These are phyloP conservation scores for Cornus suecica DNA, from an alignment of 148 eudicot genomes.

Conservation along the genomic window DNA sequence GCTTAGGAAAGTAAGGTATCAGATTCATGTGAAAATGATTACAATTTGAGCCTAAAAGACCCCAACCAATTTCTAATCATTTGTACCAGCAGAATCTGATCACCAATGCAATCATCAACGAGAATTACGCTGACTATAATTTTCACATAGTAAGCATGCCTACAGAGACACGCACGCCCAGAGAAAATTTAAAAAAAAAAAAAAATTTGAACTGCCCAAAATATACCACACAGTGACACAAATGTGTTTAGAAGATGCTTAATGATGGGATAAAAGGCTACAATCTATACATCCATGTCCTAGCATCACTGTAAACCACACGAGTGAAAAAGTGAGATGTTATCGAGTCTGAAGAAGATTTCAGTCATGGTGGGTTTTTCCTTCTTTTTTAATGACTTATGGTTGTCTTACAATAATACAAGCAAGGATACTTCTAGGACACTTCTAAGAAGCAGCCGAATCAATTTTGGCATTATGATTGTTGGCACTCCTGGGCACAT, in stretches of 20 bases:
- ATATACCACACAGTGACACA: not conserved
- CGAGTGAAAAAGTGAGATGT: not conserved
- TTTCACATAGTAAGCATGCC: not conserved
- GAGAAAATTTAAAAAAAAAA: too few relatives aligned
- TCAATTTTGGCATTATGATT: too few relatives aligned
- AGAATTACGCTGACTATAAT: not conserved
- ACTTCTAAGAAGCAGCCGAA: too few relatives aligned
- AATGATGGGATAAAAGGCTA: not conserved
- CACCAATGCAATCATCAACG: not conserved
- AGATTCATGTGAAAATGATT: not conserved
- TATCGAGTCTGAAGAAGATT: not conserved
- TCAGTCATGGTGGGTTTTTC: too few relatives aligned
- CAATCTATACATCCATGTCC: not conserved
- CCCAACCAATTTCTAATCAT: not conserved
- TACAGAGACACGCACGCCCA: too few relatives aligned
- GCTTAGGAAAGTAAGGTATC: constrained; percentile 13
- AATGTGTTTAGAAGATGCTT: not conserved
- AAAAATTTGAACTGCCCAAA: not conserved
- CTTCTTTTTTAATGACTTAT: too few relatives aligned
- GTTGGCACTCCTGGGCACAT: too few relatives aligned
- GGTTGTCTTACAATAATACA: too few relatives aligned
- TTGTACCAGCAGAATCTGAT: not conserved
- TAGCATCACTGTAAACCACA: not conserved
- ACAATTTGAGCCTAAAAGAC: not conserved
- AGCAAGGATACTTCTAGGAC: too few relatives aligned